A percentile compares a stretch with the other conserved stretches of the same genome.
These are phyloP conservation scores for Papiliotrema fonsecae DNA, from an alignment of 1,284 basidiomycete genomes.

Conservation along the genomic window DNA sequence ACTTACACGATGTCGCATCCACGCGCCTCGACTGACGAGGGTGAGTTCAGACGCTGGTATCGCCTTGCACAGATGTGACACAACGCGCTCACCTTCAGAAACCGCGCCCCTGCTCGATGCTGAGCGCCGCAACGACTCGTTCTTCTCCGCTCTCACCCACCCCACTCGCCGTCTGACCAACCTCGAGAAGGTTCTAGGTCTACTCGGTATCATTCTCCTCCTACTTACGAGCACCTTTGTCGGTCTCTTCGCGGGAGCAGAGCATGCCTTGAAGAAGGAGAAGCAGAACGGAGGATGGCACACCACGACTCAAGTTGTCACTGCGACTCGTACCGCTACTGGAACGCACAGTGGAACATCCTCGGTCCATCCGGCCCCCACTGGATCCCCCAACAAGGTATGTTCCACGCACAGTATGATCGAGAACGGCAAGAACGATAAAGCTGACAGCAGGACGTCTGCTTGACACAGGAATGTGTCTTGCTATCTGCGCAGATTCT, in stretches of 20 bases:
- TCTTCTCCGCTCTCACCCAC: conserved; percentile 31
- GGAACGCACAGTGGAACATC: conserved; percentile 26
- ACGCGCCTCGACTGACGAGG: conserved; percentile 45
- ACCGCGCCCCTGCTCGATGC: conserved; percentile 44
- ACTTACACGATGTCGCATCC: conserved; percentile 37
- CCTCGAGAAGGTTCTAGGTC: conserved; percentile 77
- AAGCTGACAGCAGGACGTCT: conserved; percentile 55
- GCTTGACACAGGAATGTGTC: conserved; percentile 76
- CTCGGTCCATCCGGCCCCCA: conserved; percentile 29
- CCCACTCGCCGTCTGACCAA: conserved; percentile 64
- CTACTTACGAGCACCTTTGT: conserved; percentile 80
- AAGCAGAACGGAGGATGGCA: conserved; percentile 29
- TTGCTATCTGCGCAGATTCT: conserved; percentile 76
- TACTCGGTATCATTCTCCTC: conserved; percentile 69
- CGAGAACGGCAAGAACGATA: neutral
- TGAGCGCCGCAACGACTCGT: conserved; percentile 17
- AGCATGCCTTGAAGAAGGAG: conserved; percentile 63
- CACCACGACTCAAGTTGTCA: conserved; percentile 33
- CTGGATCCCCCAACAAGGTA: conserved; percentile 33
- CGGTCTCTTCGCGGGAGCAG: conserved; percentile 83
- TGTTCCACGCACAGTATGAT: conserved; percentile 3
- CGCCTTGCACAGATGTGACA: neutral
- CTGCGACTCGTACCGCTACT: conserved; percentile 32
- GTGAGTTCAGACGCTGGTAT: conserved; percentile 20
- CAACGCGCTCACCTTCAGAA: no score